Base-by-base conservation (phyloP, 345 rosid genomes). In the Passiflora organensis region DNA sequence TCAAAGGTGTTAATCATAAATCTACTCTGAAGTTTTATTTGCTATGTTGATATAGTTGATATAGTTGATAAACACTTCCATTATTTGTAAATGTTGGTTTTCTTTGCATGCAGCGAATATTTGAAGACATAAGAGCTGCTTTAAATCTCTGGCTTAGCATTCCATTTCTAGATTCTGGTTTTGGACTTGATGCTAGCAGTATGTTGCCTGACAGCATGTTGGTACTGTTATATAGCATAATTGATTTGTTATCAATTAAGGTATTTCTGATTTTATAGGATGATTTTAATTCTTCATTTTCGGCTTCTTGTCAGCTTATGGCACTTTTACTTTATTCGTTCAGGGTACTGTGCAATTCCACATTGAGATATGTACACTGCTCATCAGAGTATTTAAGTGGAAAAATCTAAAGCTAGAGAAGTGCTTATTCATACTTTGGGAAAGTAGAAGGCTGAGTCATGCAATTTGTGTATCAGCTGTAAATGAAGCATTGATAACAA, bases 381-480 rank as follows among this genome's bases (percentile, higher is more conserved):
- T 91, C 50, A 61, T 79, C 49, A 78, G 79, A 56, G 52, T 80
- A 43, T 80, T 71, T 58, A 63, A 77, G 58, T 67, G 62, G 63
- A 86, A 80, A 74, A 71, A 75, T 54, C 48, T 82, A 61, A 72
- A 76, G 48, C 13, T 65, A 55, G 87, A 73, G 77, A 84, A 59
- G 72, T 82, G 78, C 55, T 34, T 89, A 67, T 64, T 82, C 60
- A 65, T 67, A 64, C 64, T 88, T 39, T 86, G 95, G 96, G 90
- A 77, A 67, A 68, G 77, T 68, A 81, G 96, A 78, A 82, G 96
- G 75, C 82, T 86, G 39, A 78, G 80, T 65, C 98, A 91, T 72
- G 85, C 87, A 14, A 85, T 91, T 58, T 91, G 96, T 68, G 68
- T 69, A 62, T 75, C 95, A 56, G 94, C 96, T 32, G 57, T 91